Conservation (phyloP, 441 rosid species). For the Raphanus hybrid region DNA sequence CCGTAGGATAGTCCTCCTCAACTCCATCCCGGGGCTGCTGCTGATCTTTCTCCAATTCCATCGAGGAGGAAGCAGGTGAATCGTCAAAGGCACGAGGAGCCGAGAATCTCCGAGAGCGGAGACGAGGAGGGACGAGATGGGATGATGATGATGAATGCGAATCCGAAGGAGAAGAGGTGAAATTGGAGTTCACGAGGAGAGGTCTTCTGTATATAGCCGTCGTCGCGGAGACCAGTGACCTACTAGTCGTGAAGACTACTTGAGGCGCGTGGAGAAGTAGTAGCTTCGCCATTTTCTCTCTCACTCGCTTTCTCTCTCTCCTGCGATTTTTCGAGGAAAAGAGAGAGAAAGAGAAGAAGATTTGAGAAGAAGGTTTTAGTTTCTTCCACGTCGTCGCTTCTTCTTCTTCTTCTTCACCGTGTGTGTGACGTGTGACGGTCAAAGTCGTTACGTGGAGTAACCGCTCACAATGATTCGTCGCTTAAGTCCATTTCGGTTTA, state of each 20-base stretch:
- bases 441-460: neutral
- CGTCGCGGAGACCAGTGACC: slow-evolving; percentile 35
- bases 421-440: slow-evolving; percentile 2
- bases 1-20: slow-evolving; percentile 66
- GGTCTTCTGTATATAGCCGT: slow-evolving; percentile 45
- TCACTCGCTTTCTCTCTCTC: slow-evolving; percentile 2
- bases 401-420: slow-evolving; percentile 21
- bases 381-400: slow-evolving; percentile 57
- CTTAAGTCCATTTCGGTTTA: neutral
- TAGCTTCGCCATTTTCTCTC: slow-evolving; percentile 60
- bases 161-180: slow-evolving; percentile 1
- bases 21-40: slow-evolving; percentile 10
- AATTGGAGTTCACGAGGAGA: slow-evolving; percentile 34
- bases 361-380: slow-evolving; percentile 19
- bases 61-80: slow-evolving; percentile 49
- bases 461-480: neutral
- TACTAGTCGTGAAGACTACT: slow-evolving; percentile 44
- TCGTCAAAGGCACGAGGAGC: slow-evolving; percentile 67
- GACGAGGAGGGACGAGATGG: slow-evolving; percentile 19
- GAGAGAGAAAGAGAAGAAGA: slow-evolving; percentile 7
- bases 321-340: slow-evolving; percentile 6
- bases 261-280: slow-evolving; percentile 56
- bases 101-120: slow-evolving; percentile 46
- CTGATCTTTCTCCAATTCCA: slow-evolving; percentile 40
- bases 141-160: neutral